These are phyloP conservation scores for Petunia secreta DNA, from an alignment of 257 asterid species.

Conservation along the genomic window DNA sequence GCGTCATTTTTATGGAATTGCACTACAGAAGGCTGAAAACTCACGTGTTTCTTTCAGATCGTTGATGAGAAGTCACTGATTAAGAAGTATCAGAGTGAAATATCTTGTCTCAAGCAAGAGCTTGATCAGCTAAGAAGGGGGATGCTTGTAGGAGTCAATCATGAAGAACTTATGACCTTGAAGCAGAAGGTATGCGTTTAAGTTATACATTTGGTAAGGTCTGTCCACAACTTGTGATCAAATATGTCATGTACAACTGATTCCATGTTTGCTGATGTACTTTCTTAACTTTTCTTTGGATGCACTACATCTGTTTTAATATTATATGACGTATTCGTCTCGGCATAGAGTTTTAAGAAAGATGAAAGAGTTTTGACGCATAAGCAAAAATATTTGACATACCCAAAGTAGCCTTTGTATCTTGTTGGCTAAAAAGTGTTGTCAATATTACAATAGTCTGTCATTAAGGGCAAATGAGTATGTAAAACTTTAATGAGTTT, in stretches of 20 bases:
- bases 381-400: neutral
- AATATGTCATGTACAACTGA: neutral
- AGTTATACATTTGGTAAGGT: conserved; percentile 10
- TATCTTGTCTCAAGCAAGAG: conserved; percentile 81
- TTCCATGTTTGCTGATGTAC: neutral
- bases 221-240: neutral
- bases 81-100: conserved; percentile 97
- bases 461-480: neutral
- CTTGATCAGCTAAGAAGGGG: conserved; percentile 88
- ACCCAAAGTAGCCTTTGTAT: neutral
- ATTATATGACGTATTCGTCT: neutral
- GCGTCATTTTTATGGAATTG: neutral
- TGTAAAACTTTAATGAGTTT: neutral
- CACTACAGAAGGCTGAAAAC: conserved; percentile 17
- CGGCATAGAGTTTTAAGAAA: neutral
- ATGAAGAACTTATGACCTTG: conserved; percentile 81
- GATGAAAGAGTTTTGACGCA: neutral
- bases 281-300: conserved; percentile 1
- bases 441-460: neutral
- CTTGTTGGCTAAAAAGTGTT: neutral
- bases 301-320: neutral
- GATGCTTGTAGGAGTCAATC: conserved; percentile 75
- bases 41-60: conserved; percentile 54
- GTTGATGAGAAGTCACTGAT: conserved; percentile 97
- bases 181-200: conserved; percentile 67